These are phyloP conservation scores for Kwoniella bestiolae DNA, from an alignment of 768 basidiomycete species.

Conservation along the genomic window DNA sequence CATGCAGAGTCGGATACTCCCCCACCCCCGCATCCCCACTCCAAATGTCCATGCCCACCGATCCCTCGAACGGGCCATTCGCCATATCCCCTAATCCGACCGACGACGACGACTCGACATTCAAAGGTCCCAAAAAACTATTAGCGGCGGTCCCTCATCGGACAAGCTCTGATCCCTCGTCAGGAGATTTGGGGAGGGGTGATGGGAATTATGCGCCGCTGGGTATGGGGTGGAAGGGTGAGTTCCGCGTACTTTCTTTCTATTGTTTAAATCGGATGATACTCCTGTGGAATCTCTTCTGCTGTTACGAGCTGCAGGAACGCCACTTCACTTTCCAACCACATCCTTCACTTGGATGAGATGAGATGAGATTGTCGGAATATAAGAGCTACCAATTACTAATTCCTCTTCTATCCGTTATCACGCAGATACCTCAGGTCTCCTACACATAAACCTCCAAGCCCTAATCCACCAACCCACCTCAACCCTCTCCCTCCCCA, in stretches of 20 bases:
- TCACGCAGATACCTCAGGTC: slow-evolving; percentile 8
- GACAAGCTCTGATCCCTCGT: not conserved
- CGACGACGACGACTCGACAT: slow-evolving; percentile 11
- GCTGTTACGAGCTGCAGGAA: no score
- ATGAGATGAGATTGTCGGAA: no score
- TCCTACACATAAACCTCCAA: slow-evolving; percentile 13
- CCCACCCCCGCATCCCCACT: not conserved
- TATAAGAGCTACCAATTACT: no score
- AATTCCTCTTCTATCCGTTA: not conserved
- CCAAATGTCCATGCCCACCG: slow-evolving; percentile 4
- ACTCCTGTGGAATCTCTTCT: no score
- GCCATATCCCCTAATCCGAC: not conserved
- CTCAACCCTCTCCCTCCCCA: not conserved
- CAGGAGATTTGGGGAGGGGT: slow-evolving; percentile 10
- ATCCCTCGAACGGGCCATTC: slow-evolving; percentile 17
- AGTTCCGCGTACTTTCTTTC: not conserved
- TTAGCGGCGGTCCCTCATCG: slow-evolving; percentile 18
- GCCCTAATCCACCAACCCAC: not conserved
- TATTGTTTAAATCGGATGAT: no score
- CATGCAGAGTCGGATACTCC: slow-evolving; percentile 8
- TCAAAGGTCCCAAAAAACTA: slow-evolving; percentile 14
- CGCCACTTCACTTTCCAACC: no score
- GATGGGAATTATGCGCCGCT: slow-evolving; percentile 20
- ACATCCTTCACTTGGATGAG: no score
- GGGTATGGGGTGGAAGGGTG: slow-evolving; percentile 26